Conservation (phyloP, 1,284 basidiomycete species). For the Schizopora paradoxa region DNA sequence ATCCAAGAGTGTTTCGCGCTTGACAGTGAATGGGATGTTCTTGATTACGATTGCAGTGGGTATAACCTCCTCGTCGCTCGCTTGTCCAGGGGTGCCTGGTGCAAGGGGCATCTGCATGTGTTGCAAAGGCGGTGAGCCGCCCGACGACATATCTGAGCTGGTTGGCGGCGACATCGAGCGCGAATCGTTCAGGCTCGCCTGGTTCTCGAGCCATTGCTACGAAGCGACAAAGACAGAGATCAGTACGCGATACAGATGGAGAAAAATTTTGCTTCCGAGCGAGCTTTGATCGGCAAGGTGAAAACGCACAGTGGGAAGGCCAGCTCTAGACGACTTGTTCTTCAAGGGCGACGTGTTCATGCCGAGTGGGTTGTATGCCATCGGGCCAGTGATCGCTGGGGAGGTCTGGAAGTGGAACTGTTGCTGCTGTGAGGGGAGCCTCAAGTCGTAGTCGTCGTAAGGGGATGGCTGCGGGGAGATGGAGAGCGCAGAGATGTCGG, state of each 20-base stretch:
- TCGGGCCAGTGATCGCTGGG: slow-evolving; percentile 57
- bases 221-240: slow-evolving; percentile 18
- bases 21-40: slow-evolving; percentile 99
- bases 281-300: not conserved
- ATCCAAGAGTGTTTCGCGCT: slow-evolving; percentile 91
- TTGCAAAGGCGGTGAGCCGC: slow-evolving; percentile 63
- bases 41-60: slow-evolving; percentile 99
- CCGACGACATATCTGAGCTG: slow-evolving; percentile 79
- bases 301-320: slow-evolving; percentile 61
- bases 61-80: slow-evolving; percentile 87
- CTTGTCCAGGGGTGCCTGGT: slow-evolving; percentile 36
- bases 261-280: slow-evolving; percentile 5
- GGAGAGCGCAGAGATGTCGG: slow-evolving; percentile 70
- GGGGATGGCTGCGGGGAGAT: slow-evolving; percentile 55
- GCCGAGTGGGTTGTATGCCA: slow-evolving; percentile 56
- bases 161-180: slow-evolving; percentile 80
- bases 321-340: slow-evolving; percentile 61
- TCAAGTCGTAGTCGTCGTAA: slow-evolving; percentile 74
- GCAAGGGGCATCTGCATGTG: slow-evolving; percentile 47
- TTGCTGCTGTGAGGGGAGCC: slow-evolving; percentile 42
- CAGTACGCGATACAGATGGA: slow-evolving; percentile 10
- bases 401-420: slow-evolving; percentile 68
- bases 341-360: slow-evolving; percentile 66
- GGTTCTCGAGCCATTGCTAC: slow-evolving; percentile 78
- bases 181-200: slow-evolving; percentile 46